Conservation (phyloP, 2,329 filamentous ascomycete species). For the Emericellopsis cladophorae region DNA sequence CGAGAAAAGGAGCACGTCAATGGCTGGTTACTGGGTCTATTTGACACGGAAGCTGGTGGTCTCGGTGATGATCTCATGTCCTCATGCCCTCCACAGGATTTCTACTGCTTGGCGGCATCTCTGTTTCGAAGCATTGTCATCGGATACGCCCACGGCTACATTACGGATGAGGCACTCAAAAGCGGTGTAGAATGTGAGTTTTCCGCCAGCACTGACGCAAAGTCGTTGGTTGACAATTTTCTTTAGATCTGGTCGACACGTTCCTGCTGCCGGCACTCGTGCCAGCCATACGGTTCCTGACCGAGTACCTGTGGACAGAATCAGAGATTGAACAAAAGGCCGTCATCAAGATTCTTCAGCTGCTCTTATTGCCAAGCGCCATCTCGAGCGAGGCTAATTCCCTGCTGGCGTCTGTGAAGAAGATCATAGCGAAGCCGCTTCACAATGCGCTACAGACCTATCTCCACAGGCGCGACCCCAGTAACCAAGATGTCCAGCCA, state of each 20-base stretch:
- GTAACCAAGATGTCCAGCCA: constrained; percentile 56
- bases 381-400: constrained; percentile 58
- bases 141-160: constrained; percentile 50
- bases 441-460: constrained; percentile 55
- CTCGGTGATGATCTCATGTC: constrained; percentile 73
- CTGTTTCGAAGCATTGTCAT: constrained; percentile 65
- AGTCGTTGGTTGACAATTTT: constrained; percentile 2
- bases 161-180: constrained; percentile 60
- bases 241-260: constrained; percentile 59
- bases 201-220: background rate
- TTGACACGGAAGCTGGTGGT: constrained; percentile 59
- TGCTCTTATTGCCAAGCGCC: constrained; percentile 57
- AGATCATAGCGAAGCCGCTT: constrained; percentile 56
- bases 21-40: constrained; percentile 68
- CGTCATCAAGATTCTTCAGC: constrained; percentile 58
- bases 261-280: constrained; percentile 71
- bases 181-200: constrained; percentile 62
- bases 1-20: constrained; percentile 54
- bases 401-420: constrained; percentile 60
- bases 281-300: constrained; percentile 59
- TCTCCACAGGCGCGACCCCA: constrained; percentile 48
- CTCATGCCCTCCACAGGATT: constrained; percentile 70
- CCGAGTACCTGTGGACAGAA: constrained; percentile 56
- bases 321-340: constrained; percentile 49
- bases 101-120: constrained; percentile 66